These are phyloP conservation scores for Phytomonas francai DNA, from an alignment of 208 protist genomes.

Conservation along the genomic window DNA sequence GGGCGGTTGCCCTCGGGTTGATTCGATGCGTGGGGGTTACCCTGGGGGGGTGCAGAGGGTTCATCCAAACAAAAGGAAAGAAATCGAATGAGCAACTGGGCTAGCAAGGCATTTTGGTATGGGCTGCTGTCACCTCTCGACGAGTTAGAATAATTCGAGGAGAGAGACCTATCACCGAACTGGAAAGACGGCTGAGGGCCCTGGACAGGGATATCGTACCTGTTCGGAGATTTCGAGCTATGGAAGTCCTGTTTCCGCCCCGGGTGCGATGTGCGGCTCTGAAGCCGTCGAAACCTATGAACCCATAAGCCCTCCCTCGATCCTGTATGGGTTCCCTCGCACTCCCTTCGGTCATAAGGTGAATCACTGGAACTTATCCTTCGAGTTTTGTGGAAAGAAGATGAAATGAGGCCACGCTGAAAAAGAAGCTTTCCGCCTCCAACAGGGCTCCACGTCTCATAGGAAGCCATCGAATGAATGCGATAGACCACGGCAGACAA, in stretches of 20 bases:
- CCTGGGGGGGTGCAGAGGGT: neutral
- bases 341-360: neutral
- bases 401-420: neutral
- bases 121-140: neutral
- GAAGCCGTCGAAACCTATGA: neutral
- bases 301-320: neutral
- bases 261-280: neutral
- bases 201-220: neutral
- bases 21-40: neutral
- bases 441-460: neutral
- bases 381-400: neutral
- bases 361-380: neutral
- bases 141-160: neutral
- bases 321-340: neutral
- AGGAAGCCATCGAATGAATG: neutral
- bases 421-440: neutral
- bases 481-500: neutral
- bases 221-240: neutral
- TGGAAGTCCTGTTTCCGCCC: neutral
- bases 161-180: neutral
- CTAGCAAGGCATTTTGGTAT: neutral
- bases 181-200: neutral
- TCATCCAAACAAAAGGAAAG: neutral
- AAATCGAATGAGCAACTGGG: neutral
- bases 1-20: neutral